These are phyloP conservation scores for Trametes villosa DNA, from an alignment of 768 basidiomycete genomes.

Conservation along the genomic window DNA sequence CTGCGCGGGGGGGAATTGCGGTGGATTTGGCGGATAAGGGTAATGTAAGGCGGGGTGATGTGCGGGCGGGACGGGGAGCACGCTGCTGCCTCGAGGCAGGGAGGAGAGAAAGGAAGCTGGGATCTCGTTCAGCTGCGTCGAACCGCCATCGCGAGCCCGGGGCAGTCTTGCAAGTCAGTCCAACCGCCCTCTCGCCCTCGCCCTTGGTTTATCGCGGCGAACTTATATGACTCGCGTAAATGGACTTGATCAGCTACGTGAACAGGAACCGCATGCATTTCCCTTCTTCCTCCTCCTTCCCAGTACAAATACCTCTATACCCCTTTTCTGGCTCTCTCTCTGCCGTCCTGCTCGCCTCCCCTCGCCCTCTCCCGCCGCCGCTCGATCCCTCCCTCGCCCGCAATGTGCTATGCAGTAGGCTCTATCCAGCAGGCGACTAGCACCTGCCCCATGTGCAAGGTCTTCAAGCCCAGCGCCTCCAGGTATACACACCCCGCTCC, in stretches of 20 bases:
- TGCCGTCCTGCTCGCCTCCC: slow-evolving; percentile 32
- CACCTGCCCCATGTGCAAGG: slow-evolving; percentile 85
- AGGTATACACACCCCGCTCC: slow-evolving; percentile 45
- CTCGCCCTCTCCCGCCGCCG: slow-evolving; percentile 30
- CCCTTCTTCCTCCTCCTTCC: slow-evolving; percentile 40
- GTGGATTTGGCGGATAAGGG: slow-evolving; percentile 9
- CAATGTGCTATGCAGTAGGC: slow-evolving; percentile 76
- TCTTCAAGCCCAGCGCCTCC: slow-evolving; percentile 63
- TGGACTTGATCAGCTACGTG: slow-evolving; percentile 45
- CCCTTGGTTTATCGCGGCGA: slow-evolving; percentile 29
- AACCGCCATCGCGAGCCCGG: slow-evolving; percentile 27
- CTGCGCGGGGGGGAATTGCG: background rate
- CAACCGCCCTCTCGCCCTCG: slow-evolving; percentile 26
- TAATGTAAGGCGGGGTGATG: slow-evolving; percentile 1
- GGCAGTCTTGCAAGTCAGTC: slow-evolving; percentile 25
- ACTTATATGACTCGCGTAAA: slow-evolving; percentile 38
- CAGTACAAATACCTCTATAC: slow-evolving; percentile 46
- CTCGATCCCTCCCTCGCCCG: slow-evolving; percentile 30
- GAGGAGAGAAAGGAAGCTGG: slow-evolving; percentile 34
- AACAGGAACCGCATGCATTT: slow-evolving; percentile 45
- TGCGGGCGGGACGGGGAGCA: slow-evolving; percentile 14
- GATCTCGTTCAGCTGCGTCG: slow-evolving; percentile 20
- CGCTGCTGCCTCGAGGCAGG: slow-evolving; percentile 38
- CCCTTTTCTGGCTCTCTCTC: slow-evolving; percentile 33
- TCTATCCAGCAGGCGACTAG: slow-evolving; percentile 69